Conservation (phyloP, 352 stramenopile genomes). For the Phytophthora sojae region DNA sequence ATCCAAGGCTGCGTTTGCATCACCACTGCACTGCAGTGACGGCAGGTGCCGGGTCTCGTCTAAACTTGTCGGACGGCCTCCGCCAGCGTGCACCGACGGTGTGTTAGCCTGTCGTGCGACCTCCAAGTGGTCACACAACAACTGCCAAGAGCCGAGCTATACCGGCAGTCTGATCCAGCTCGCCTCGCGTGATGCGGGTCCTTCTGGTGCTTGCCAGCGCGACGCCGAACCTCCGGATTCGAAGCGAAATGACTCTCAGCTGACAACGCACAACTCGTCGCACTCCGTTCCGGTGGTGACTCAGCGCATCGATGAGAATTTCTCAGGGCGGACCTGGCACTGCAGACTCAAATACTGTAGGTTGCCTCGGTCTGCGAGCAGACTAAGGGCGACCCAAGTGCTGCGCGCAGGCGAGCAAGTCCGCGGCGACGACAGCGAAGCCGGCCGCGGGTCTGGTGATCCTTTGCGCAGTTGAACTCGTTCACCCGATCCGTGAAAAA, state of each 20-base stretch:
- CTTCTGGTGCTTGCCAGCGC: neutral
- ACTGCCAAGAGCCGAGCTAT: neutral
- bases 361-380: neutral
- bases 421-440: neutral
- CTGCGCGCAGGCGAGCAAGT: neutral
- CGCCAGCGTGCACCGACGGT: too few relatives aligned
- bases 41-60: neutral
- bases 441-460: neutral
- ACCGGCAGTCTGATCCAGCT: neutral
- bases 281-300: conserved; percentile 2
- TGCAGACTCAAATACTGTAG: neutral
- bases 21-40: neutral
- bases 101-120: too few relatives aligned
- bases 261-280: neutral
- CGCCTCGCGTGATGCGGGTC: neutral
- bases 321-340: neutral
- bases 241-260: neutral
- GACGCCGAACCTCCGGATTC: neutral
- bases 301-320: neutral
- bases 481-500: conserved; percentile 6
- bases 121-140: too few relatives aligned
- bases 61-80: neutral
- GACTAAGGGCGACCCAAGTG: neutral
- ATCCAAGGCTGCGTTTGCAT: neutral
- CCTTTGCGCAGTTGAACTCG: neutral